These are phyloP conservation scores for Didymosphaeria variabile DNA, from an alignment of 2,329 filamentous ascomycete genomes.

Conservation along the genomic window DNA sequence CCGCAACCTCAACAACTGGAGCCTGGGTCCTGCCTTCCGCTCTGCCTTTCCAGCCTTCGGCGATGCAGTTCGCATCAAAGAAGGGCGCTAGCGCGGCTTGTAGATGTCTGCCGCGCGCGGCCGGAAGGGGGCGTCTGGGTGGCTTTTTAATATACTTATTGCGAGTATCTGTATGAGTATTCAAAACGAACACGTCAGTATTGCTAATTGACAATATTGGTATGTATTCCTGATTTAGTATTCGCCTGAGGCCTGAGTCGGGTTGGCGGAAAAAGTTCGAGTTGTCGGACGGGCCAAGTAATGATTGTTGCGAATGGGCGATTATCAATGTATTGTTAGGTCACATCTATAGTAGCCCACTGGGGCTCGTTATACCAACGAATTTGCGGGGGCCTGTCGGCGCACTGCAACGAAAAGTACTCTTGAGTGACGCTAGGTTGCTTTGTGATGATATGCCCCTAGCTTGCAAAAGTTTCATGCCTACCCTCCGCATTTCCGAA, in stretches of 20 bases:
- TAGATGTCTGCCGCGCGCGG: slow-evolving; percentile 19
- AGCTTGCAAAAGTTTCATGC: no score
- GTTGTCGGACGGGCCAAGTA: not conserved
- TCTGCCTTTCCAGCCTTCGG: slow-evolving; percentile 68
- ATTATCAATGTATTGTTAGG: slow-evolving; percentile 9
- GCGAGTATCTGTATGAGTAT: slow-evolving; percentile 13
- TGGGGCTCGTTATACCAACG: slow-evolving; percentile 7
- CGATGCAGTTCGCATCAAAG: slow-evolving; percentile 44
- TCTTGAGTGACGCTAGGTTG: not conserved
- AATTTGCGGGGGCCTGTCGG: not conserved
- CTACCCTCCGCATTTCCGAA: no score
- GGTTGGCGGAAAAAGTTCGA: not conserved
- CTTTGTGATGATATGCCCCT: not conserved
- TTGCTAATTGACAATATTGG: slow-evolving; percentile 2
- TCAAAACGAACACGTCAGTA: not conserved
- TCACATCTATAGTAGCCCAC: slow-evolving; percentile 11
- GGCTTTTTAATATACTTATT: not conserved
- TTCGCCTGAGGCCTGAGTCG: not conserved
- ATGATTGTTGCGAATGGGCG: not conserved
- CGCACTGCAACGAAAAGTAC: not conserved
- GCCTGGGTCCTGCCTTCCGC: slow-evolving; percentile 74
- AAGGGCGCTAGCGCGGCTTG: slow-evolving; percentile 28
- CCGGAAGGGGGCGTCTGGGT: slow-evolving; percentile 7
- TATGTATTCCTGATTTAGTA: slow-evolving; percentile 4
- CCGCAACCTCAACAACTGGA: slow-evolving; percentile 81